A percentile compares a stretch with the other conserved stretches of the same genome.
Conservation (phyloP, 192 early-diverging fungal species). For the Neocallimastix lanati region DNA sequence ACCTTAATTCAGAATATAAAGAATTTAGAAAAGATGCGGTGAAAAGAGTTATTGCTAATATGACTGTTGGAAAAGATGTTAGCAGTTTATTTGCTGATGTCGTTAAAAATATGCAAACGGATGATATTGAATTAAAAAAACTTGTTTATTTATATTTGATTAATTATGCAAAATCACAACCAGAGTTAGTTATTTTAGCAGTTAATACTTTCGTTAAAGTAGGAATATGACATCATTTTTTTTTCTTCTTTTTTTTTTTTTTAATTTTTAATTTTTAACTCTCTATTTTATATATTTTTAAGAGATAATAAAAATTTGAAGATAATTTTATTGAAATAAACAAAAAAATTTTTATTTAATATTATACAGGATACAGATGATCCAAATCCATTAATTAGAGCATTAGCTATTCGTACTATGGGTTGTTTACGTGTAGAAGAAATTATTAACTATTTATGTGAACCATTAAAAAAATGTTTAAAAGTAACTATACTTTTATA, state of each 20-base stretch:
- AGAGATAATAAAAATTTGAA: too few relatives aligned
- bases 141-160: slow-evolving; percentile 94
- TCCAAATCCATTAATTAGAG: slow-evolving; percentile 80
- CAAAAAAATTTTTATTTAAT: not conserved
- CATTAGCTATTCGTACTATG: slow-evolving; percentile 95
- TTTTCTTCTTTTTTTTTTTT: too few relatives aligned
- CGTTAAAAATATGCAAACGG: slow-evolving; percentile 98
- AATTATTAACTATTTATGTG: slow-evolving; percentile 80
- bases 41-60: slow-evolving; percentile 97
- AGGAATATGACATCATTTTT: too few relatives aligned
- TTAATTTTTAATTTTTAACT: too few relatives aligned
- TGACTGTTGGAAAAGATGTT: slow-evolving; percentile 99
- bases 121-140: slow-evolving; percentile 94
- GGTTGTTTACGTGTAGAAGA: slow-evolving; percentile 89
- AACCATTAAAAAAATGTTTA: slow-evolving; percentile 78
- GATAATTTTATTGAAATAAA: too few relatives aligned
- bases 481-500: not conserved
- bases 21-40: slow-evolving; percentile 92
- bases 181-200: slow-evolving; percentile 88
- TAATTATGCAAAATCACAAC: slow-evolving; percentile 92
- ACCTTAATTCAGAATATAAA: slow-evolving; percentile 92
- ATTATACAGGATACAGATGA: slow-evolving; percentile 71
- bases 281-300: too few relatives aligned
- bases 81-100: slow-evolving; percentile 88
- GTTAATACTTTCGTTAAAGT: slow-evolving; percentile 96